Evolutionary conservation across 352 stramenopile genomes (phyloP).

Genomic region (Globisporangium spinosum): DNA sequence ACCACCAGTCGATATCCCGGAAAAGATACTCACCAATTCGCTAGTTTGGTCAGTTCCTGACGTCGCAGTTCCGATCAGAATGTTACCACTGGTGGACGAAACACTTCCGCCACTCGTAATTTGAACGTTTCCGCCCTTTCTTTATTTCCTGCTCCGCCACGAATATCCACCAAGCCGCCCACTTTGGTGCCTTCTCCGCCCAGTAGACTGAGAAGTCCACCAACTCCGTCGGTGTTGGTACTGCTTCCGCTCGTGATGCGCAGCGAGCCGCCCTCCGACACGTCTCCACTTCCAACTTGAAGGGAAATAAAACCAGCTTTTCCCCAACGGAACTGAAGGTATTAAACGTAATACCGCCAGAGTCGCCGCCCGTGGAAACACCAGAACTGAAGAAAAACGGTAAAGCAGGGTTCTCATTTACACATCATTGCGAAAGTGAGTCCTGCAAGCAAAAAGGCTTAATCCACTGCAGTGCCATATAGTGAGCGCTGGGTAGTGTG

Average conservation of each 20-base stretch:
- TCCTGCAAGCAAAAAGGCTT: too few species aligned
- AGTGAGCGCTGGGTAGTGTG: too few species aligned
- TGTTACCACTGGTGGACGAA: slow-evolving; percentile 16
- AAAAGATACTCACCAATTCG: slow-evolving; percentile 16
- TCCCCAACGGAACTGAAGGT: slow-evolving; percentile 1
- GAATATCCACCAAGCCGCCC: slow-evolving; percentile 13
- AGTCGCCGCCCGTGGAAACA: slow-evolving; percentile 6
- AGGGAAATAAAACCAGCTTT: slow-evolving; percentile 14
- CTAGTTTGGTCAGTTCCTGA: slow-evolving; percentile 13
- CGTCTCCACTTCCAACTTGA: slow-evolving; percentile 3
- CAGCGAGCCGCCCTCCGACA: background rate
- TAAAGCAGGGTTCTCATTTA: too few species aligned
- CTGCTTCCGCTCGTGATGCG: slow-evolving; percentile 3
- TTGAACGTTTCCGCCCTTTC: slow-evolving; percentile 13
- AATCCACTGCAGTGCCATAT: too few species aligned
- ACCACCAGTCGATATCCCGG: slow-evolving; percentile 12
- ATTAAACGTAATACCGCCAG: slow-evolving; percentile 4
- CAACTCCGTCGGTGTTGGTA: background rate
- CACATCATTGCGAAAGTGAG: too few species aligned
- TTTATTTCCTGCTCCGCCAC: slow-evolving; percentile 2
- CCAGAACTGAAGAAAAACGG: too few species aligned
- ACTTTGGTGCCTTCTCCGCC: slow-evolving; percentile 14
- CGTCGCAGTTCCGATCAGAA: slow-evolving; percentile 14
- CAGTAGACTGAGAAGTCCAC: slow-evolving; percentile 4
- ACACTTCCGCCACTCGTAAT: slow-evolving; percentile 19